Evolutionary conservation across 768 basidiomycete genomes (phyloP), one percentile per base, ranked within the genome.

Genomic region (Cubamyces sp.): DNA sequence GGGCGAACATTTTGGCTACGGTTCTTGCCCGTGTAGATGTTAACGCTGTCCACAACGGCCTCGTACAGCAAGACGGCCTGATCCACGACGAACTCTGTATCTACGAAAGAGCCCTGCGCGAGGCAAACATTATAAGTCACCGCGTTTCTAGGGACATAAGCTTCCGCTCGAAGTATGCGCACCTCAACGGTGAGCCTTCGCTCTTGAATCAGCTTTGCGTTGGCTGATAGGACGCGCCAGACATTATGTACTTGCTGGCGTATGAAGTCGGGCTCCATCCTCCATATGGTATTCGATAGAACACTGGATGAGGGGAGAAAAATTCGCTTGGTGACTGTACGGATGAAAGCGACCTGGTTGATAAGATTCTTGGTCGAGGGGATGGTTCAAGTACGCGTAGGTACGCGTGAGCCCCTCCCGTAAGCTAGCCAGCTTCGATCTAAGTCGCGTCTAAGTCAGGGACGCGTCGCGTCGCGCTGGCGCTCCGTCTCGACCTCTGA

Each of bases 231-330:
- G 28, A 61, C 53, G 16, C 52, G 52, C 52, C 52, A 54, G 28
- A 61, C 21, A 37, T 54, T 54, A n/a, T 48, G 48, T 5, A 54
- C 53, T 47, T 61, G 60, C 23, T 61, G 53, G 26, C 52, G 52
- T 9, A 49, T 28, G 19, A 61, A 61, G 12, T 61, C 60, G 19
- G 52, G 52, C 37, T 51, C 49, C 58, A 53, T 53, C 9, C 16
- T 18, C 8, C 34, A 34, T 34, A 34, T 1, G 11, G 34, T 34
- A 9, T 34, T 34, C 9, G 34, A 34, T 34, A 34, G 6, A 34
- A 34, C 34, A 34, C 34, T 34, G 4, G 34, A 11, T 34, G 34
- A 34, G 34, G 34, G 34, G 34, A 34, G 9, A 11, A 34, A 9
- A 34, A 5, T 9, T 34, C 34, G 34, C 34, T 9, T 34, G 34